These are phyloP conservation scores for Gigaspora rosea DNA, from an alignment of 192 early-diverging fungal genomes.

Conservation along the genomic window DNA sequence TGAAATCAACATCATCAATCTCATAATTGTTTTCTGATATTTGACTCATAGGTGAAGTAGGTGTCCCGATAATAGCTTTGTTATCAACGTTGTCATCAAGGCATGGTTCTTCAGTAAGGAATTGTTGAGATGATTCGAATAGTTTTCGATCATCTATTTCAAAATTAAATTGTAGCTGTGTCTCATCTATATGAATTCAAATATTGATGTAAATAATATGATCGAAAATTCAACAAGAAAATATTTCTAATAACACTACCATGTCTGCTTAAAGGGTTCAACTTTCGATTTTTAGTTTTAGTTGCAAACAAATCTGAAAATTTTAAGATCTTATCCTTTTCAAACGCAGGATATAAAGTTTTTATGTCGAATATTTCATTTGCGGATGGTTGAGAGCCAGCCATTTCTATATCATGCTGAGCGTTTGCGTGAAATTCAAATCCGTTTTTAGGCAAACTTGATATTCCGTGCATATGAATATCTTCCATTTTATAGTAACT, in stretches of 20 bases:
- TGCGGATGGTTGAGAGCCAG: conserved; percentile 35
- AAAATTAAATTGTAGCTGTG: conserved; percentile 35
- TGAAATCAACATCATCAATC: neutral
- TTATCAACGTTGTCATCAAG: neutral
- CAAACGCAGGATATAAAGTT: conserved; percentile 63
- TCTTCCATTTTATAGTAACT: neutral
- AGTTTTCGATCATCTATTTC: conserved; percentile 35
- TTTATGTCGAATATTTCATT: conserved; percentile 44
- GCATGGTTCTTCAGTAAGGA: neutral
- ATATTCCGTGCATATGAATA: neutral
- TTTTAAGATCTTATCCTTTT: conserved; percentile 57
- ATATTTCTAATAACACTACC: conserved; percentile 31
- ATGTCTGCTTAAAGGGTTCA: conserved; percentile 37
- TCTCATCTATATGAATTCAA: conserved; percentile 25
- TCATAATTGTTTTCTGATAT: conserved; percentile 20
- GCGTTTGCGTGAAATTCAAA: conserved; percentile 23
- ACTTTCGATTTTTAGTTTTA: conserved; percentile 44
- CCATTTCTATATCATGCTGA: conserved; percentile 27
- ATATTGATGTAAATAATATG: neutral
- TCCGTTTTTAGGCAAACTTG: neutral
- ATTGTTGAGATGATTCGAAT: conserved; percentile 27
- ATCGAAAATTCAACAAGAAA: neutral
- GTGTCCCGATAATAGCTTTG: neutral
- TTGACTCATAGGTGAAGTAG: neutral
- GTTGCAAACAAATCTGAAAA: conserved; percentile 66